Base-by-base conservation (phyloP, 176 grass and related monocot genomes). In the Avena insularis region DNA sequence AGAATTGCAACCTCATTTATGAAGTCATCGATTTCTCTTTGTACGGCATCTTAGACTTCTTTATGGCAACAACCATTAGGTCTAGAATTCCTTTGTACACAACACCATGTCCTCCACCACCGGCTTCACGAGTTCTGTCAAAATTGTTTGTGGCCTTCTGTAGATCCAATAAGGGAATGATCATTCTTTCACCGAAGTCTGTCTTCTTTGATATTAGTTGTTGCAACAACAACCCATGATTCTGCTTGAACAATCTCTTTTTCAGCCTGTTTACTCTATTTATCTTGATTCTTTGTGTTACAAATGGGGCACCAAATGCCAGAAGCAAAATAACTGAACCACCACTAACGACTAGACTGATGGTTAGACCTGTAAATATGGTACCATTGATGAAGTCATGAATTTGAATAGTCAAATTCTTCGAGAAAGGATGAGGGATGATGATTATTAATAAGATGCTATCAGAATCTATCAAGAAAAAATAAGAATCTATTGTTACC, bases 1-100 rank as follows among this genome's bases (percentile, higher is more conserved):
- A 75, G 71, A 75, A 75, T 88, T 62, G 48, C 90, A 49, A 81
- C 79, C 25, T 66, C 79, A 10, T 81, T 81, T 65, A 81, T 81
- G 79, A 81, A 81, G 11, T 81, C 79, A 48, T 66, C 43, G 1
- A 66, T 81, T 12, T 81, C 79, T 10, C 79, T 81, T 5, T 51
- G 79, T 66, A 81, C 45, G 0, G 33, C 15, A 29, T 81, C 60
- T 81, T 81, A 2, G 79, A 81, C 31, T 81, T 81, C 23, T 81
- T 66, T 12, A 81, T 81, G 21, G 79, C 79, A 5, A 81, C 45
- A 33, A 81, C 45, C 9, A 20, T 12, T 10, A 66, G 45, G 9
- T 81, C 46, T 20, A 66, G 17, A 45, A 81, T 75, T 51, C 71
- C 47, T 51, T 75, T 75, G 16, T 75, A 75, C 12, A 75, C 47